A percentile compares a stretch with the other conserved stretches of the same genome.
Evolutionary conservation across 345 rosid genomes (phyloP).

Genomic region (Sisymbrium altissimum): DNA sequence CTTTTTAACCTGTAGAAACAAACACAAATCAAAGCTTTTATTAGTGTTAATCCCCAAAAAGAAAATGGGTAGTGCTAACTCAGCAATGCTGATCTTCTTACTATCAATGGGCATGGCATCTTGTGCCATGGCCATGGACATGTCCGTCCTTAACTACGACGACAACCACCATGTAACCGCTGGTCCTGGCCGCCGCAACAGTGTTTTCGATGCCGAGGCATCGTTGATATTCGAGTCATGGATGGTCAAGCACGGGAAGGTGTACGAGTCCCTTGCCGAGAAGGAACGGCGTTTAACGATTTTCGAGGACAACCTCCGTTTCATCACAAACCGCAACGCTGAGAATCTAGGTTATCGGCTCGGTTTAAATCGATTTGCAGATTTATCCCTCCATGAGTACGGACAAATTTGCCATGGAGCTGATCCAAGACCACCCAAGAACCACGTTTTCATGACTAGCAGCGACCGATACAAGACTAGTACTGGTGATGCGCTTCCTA

Average conservation of each 20-base stretch:
- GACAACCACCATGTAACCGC: constrained; percentile 22
- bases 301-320: constrained; percentile 57
- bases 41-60: not conserved
- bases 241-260: constrained; percentile 50
- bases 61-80: constrained; percentile 5
- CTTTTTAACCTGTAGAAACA: not conserved
- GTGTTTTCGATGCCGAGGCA: constrained; percentile 33
- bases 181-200: not conserved
- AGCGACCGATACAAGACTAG: constrained; percentile 33
- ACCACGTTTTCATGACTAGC: constrained; percentile 15
- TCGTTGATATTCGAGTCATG: constrained; percentile 48
- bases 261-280: constrained; percentile 58
- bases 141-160: constrained; percentile 53
- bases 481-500: constrained; percentile 46
- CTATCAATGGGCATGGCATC: constrained; percentile 17
- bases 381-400: constrained; percentile 60
- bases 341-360: constrained; percentile 40
- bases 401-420: constrained; percentile 41
- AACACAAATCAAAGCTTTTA: not conserved
- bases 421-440: constrained; percentile 24
- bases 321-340: constrained; percentile 47
- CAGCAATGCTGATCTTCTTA: constrained; percentile 1
- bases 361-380: constrained; percentile 59
- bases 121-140: constrained; percentile 41
- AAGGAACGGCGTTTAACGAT: constrained; percentile 52